A percentile compares a stretch with the other conserved stretches of the same genome.
Evolutionary conservation across 805 yeast genomes (phyloP).

Genomic region (Starmerella bombi): DNA sequence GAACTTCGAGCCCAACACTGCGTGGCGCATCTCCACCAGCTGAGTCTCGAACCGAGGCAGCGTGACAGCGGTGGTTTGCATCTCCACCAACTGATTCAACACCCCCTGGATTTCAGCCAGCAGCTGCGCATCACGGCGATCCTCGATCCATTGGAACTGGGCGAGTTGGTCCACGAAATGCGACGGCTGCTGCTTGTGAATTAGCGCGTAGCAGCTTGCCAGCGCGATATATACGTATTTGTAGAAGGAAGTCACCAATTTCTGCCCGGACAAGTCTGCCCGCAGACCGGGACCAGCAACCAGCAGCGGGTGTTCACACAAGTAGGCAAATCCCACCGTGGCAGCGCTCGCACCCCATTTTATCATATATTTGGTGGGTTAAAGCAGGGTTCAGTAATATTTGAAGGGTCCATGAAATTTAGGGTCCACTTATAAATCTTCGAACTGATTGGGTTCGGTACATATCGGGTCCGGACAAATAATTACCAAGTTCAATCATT

Average conservation of each 20-base stretch:
- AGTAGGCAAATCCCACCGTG: slow-evolving; percentile 1
- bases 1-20: neutral
- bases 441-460: too few species aligned
- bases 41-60: neutral
- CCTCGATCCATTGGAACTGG: slow-evolving; percentile 5
- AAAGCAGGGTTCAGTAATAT: too few species aligned
- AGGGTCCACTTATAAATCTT: too few species aligned
- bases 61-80: slow-evolving; percentile 1
- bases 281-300: slow-evolving; percentile 6
- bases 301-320: slow-evolving; percentile 6
- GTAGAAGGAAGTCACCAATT: neutral
- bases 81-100: slow-evolving; percentile 1
- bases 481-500: too few species aligned
- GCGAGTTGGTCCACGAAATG: slow-evolving; percentile 7
- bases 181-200: slow-evolving; percentile 5
- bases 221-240: slow-evolving; percentile 1
- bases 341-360: slow-evolving; percentile 1
- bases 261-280: slow-evolving; percentile 1
- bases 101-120: slow-evolving; percentile 2
- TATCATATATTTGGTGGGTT: too few species aligned
- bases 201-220: slow-evolving; percentile 1
- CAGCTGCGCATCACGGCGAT: slow-evolving; percentile 7
- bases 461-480: too few species aligned
- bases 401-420: too few species aligned
- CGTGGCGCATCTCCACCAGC: neutral